phyloP scores from a whole-genome alignment of 768 basidiomycete genomes.

The Termitomyces sp. region DNA sequence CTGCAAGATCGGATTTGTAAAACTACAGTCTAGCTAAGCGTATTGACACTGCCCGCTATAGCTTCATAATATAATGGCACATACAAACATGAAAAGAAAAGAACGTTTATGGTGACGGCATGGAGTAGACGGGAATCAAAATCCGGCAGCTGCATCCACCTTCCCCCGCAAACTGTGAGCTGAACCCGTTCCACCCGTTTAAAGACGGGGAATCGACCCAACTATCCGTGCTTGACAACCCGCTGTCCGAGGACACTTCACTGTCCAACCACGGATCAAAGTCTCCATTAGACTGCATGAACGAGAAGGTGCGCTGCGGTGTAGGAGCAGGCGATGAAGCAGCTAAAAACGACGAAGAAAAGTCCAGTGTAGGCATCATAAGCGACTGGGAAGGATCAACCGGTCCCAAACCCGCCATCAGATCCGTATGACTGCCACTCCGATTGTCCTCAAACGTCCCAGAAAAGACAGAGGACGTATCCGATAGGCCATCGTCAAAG shows the following conservation, averaged over 20 bases:
- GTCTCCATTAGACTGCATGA: constrained; percentile 20
- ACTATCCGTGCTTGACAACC: constrained; percentile 12
- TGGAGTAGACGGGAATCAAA: not conserved
- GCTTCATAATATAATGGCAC: not conserved
- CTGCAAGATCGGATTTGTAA: too few species aligned
- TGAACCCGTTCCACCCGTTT: constrained; percentile 38
- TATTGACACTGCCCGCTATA: too few species aligned
- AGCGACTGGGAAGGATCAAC: constrained; percentile 66
- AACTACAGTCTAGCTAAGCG: not conserved
- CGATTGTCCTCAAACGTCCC: constrained; percentile 14
- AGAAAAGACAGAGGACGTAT: constrained; percentile 26
- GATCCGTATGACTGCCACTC: constrained; percentile 10
- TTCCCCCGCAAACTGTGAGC: constrained; percentile 29
- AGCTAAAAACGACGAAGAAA: constrained; percentile 48
- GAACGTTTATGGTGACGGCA: not conserved
- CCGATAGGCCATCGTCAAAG: constrained; percentile 27
- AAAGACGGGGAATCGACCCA: constrained; percentile 26
- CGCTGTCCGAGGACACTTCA: constrained; percentile 14
- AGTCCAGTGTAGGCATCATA: constrained; percentile 73
- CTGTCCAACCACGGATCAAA: constrained; percentile 29
- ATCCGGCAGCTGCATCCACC: constrained; percentile 1
- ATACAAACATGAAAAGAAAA: not conserved
- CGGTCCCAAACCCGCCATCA: constrained; percentile 12
- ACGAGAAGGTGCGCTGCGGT: constrained; percentile 6
- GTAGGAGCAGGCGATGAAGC: constrained; percentile 8